These are phyloP conservation scores for Agrocybe praecox DNA, from an alignment of 768 basidiomycete species.

Conservation along the genomic window DNA sequence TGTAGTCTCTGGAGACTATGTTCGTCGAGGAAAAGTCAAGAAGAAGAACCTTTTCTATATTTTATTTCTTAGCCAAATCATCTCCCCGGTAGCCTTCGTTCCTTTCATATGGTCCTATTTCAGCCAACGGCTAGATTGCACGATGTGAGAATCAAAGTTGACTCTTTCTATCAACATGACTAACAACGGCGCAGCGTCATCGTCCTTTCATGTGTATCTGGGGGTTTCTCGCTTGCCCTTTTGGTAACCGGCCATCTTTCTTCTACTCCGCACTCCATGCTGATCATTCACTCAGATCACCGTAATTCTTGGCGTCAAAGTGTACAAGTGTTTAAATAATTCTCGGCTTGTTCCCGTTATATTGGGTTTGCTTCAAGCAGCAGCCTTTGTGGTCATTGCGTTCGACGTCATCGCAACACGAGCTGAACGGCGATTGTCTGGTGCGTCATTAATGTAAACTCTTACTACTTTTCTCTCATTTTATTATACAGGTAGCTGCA, in stretches of 20 bases:
- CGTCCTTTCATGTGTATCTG: slow-evolving; percentile 35
- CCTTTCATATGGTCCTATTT: slow-evolving; percentile 52
- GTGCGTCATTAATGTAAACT: slow-evolving; percentile 26
- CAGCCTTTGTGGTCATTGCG: slow-evolving; percentile 41
- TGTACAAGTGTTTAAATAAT: slow-evolving; percentile 64
- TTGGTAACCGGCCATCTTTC: slow-evolving; percentile 31
- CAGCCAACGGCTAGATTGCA: slow-evolving; percentile 41
- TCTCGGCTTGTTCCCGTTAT: slow-evolving; percentile 52
- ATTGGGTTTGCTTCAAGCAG: slow-evolving; percentile 43
- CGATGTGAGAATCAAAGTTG: slow-evolving; percentile 37
- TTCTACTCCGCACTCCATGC: neutral
- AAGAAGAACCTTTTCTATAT: slow-evolving; percentile 61
- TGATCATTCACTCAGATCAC: slow-evolving; percentile 43
- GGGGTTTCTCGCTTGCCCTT: slow-evolving; percentile 39
- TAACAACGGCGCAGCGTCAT: slow-evolving; percentile 32
- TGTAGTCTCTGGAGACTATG: slow-evolving; percentile 48
- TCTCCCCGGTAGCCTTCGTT: slow-evolving; percentile 47
- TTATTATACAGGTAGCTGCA: slow-evolving; percentile 47
- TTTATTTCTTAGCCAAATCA: slow-evolving; percentile 55
- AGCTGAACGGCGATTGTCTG: slow-evolving; percentile 48
- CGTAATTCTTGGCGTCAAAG: slow-evolving; percentile 66
- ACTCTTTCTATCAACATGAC: neutral
- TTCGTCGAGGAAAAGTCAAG: slow-evolving; percentile 57
- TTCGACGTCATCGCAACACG: slow-evolving; percentile 41
- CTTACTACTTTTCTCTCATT: neutral